A percentile compares a stretch with the other conserved stretches of the same genome.
Conservation (phyloP, 2,329 filamentous ascomycete species). For the Ceratocystis cacaofunesta region DNA sequence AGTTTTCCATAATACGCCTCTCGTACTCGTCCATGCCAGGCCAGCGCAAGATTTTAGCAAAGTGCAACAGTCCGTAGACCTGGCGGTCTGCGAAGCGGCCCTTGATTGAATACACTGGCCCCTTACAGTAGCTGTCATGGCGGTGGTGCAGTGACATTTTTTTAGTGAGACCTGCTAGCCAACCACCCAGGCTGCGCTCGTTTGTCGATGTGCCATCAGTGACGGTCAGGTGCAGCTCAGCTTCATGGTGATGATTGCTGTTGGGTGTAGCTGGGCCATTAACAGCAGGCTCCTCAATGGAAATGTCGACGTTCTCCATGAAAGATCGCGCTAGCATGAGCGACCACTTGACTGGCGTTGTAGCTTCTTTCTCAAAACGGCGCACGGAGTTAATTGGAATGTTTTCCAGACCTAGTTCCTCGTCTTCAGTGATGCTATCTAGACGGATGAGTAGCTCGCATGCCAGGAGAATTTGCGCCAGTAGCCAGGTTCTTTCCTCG, state of each 20-base stretch:
- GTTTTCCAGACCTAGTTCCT: constrained; percentile 37
- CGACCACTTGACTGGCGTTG: constrained; percentile 50
- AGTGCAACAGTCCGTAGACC: constrained; percentile 46
- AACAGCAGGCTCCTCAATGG: constrained; percentile 27
- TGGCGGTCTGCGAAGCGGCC: constrained; percentile 44
- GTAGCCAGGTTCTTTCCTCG: constrained; percentile 51
- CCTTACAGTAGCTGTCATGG: constrained; percentile 21
- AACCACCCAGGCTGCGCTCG: constrained; percentile 25
- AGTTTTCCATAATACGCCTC: constrained; percentile 34
- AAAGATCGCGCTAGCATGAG: constrained; percentile 48
- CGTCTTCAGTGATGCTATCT: constrained; percentile 46
- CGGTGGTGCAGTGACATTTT: constrained; percentile 29
- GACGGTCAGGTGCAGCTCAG: constrained; percentile 18
- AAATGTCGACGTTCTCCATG: constrained; percentile 52
- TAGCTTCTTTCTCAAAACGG: constrained; percentile 47
- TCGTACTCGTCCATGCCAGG: constrained; percentile 42
- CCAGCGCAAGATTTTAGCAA: constrained; percentile 48
- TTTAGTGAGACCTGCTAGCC: constrained; percentile 44
- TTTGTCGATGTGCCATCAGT: constrained; percentile 20
- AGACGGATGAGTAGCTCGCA: constrained; percentile 51
- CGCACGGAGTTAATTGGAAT: constrained; percentile 43
- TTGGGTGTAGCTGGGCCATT: neutral
- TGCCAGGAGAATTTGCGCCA: constrained; percentile 49
- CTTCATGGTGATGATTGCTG: neutral
- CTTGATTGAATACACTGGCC: constrained; percentile 34